These are phyloP conservation scores for Carex littledalei DNA, from an alignment of 176 grass and related monocot genomes.

Conservation along the genomic window DNA sequence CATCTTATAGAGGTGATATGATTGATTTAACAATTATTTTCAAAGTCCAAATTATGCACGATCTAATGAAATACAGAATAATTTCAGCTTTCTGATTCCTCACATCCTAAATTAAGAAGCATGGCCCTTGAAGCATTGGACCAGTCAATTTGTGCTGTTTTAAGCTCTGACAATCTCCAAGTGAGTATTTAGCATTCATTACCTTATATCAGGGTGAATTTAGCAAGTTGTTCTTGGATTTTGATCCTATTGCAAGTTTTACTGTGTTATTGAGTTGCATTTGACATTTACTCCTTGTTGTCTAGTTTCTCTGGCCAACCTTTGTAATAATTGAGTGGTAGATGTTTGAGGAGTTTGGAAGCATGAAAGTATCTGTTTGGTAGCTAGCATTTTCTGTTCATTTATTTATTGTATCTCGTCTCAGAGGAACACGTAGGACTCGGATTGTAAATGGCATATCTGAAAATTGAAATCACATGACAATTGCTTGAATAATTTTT, in stretches of 20 bases:
- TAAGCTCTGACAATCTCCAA: slow-evolving; percentile 83
- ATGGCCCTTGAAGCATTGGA: slow-evolving; percentile 91
- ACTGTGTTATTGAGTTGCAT: background rate
- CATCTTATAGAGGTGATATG: slow-evolving; percentile 84
- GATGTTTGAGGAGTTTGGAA: background rate
- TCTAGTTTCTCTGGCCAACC: background rate
- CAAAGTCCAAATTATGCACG: background rate
- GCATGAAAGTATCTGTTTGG: background rate
- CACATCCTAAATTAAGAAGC: slow-evolving; percentile 69
- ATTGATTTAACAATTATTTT: slow-evolving; percentile 19
- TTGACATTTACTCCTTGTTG: background rate
- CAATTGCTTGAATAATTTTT: background rate
- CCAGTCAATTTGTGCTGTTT: slow-evolving; percentile 91
- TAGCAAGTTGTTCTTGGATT: background rate
- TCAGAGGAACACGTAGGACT: background rate
- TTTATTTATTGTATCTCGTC: background rate
- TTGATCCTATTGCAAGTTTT: background rate
- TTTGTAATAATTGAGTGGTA: background rate
- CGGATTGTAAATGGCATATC: background rate
- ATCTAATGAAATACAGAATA: background rate
- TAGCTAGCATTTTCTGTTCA: background rate
- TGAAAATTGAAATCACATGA: background rate
- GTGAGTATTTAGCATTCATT: slow-evolving; percentile 16
- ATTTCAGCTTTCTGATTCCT: slow-evolving; percentile 72
- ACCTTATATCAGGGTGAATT: background rate